Percentiles rank a stretch among this genome's conserved stretches.
phyloP scores from a whole-genome alignment of 495 filamentous ascomycete genomes.

The Hypoxylon trugodes region DNA sequence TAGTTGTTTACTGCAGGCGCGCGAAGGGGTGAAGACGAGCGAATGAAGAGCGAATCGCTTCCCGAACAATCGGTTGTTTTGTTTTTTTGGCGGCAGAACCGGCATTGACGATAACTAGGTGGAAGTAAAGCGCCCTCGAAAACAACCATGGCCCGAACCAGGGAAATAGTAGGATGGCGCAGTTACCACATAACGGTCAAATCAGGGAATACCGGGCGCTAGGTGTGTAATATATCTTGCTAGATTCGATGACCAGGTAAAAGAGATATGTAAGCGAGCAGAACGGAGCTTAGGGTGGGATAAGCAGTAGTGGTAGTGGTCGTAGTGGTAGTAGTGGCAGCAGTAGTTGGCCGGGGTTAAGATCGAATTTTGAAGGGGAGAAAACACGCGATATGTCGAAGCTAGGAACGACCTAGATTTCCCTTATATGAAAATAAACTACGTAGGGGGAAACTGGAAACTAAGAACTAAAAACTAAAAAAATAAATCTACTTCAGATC shows the following conservation, averaged over 20 bases:
- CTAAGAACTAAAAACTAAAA: constrained; percentile 5
- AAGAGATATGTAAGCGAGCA: constrained; percentile 8
- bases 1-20: constrained; percentile 20
- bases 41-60: constrained; percentile 12
- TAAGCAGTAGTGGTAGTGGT: no score
- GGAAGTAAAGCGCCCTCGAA: constrained; percentile 20
- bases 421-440: no score
- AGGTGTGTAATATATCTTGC: no score
- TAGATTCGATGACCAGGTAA: constrained; percentile 17
- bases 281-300: constrained; percentile 11
- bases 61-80: constrained; percentile 23
- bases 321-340: no score
- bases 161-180: constrained; percentile 8
- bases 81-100: constrained; percentile 10
- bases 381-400: constrained; percentile 27
- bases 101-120: constrained; percentile 8
- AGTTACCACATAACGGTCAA: constrained; percentile 36
- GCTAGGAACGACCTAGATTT: constrained; percentile 7
- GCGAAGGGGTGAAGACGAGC: constrained; percentile 7
- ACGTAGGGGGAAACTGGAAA: no score
- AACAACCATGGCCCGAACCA: constrained; percentile 28
- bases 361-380: no score
- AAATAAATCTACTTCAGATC: constrained; percentile 9
- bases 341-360: no score
- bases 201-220: constrained; percentile 27